Percentiles rank a stretch among this genome's conserved stretches.
These are phyloP conservation scores for Kondoa malvinella DNA, from an alignment of 768 basidiomycete genomes.

Conservation along the genomic window DNA sequence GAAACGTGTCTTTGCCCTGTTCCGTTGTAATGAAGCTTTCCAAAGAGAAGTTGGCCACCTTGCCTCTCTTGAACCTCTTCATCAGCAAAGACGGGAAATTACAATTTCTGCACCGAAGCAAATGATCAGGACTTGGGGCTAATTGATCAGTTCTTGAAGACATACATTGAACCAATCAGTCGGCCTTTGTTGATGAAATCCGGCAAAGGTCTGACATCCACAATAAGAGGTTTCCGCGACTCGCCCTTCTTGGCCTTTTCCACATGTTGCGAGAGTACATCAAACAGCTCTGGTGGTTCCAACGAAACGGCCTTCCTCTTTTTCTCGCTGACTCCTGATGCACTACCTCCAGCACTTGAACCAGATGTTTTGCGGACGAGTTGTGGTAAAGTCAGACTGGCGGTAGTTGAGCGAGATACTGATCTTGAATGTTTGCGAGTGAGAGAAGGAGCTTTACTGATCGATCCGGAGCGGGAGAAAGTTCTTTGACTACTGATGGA, in stretches of 20 bases:
- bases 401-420: neutral
- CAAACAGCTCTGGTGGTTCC: neutral
- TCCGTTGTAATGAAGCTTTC: constrained; percentile 19
- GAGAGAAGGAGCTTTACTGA: neutral
- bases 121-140: neutral
- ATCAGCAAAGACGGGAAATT: constrained; percentile 21
- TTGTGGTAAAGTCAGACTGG: neutral
- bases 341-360: neutral
- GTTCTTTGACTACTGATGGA: neutral
- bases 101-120: constrained; percentile 13
- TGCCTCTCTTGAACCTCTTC: constrained; percentile 21
- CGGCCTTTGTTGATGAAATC: neutral
- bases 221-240: neutral
- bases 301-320: neutral
- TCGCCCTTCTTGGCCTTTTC: neutral
- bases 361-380: neutral
- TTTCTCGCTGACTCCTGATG: neutral
- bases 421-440: neutral
- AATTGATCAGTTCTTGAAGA: neutral
- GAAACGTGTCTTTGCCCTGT: constrained; percentile 12
- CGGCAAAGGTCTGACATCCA: constrained; percentile 7
- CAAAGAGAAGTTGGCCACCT: constrained; percentile 14
- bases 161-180: constrained; percentile 4
- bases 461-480: neutral
- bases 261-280: neutral